Percentiles rank a stretch among this genome's conserved stretches.
These are phyloP conservation scores for Curvularia verruculosa DNA, from an alignment of 2,329 filamentous ascomycete species.

Conservation along the genomic window DNA sequence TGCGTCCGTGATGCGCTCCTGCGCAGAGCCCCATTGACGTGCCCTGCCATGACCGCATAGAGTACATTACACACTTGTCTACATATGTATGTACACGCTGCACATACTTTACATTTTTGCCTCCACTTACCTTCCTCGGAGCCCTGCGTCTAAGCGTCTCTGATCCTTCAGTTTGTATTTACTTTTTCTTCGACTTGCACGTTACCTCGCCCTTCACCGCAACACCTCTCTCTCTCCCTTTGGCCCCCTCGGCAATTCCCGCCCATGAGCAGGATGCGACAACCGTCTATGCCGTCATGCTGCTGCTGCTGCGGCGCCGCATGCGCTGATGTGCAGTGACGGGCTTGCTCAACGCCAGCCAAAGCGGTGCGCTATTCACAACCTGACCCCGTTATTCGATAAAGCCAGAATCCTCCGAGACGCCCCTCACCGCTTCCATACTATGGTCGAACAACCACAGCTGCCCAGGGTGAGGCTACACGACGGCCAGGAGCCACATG, in stretches of 20 bases:
- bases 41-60: too few relatives aligned
- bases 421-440: constrained; percentile 21
- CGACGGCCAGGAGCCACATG: constrained; percentile 11
- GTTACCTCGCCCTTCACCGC: neutral
- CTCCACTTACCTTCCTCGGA: too few relatives aligned
- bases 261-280: neutral
- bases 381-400: constrained; percentile 10
- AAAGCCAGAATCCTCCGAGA: constrained; percentile 20
- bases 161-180: neutral
- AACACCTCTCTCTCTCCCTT: too few relatives aligned
- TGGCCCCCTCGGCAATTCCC: neutral
- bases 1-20: constrained; percentile 25
- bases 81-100: too few relatives aligned
- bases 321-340: constrained; percentile 19
- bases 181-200: neutral
- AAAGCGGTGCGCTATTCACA: constrained; percentile 17
- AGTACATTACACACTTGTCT: neutral
- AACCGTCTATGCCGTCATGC: neutral
- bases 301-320: neutral
- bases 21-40: constrained; percentile 14
- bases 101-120: too few relatives aligned
- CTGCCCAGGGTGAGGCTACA: constrained; percentile 18
- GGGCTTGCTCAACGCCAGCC: constrained; percentile 9
- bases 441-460: neutral
- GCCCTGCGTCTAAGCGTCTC: constrained; percentile 13